A percentile compares a stretch with the other conserved stretches of the same genome.
Conservation (phyloP, 2,329 filamentous ascomycete species). For the Escovopsis sp. region DNA sequence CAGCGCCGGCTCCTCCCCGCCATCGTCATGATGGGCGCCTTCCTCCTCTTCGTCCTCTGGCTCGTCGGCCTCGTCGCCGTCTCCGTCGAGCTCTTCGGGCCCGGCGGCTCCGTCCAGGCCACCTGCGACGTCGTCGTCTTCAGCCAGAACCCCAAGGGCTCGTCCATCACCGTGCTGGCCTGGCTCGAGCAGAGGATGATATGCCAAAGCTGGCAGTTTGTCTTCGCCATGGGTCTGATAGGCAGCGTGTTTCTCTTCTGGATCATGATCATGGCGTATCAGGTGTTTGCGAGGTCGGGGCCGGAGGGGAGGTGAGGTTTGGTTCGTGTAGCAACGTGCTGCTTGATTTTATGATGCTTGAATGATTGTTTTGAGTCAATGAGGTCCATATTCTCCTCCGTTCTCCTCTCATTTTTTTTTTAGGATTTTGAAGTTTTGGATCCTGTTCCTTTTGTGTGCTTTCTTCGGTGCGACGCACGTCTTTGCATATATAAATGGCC, state of each 20-base stretch:
- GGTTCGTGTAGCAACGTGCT: too few species aligned
- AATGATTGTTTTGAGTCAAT: too few species aligned
- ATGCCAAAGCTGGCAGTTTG: constrained; percentile 50
- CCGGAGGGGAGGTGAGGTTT: background rate
- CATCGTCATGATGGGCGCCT: constrained; percentile 48
- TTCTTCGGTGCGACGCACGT: too few species aligned
- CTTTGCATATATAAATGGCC: too few species aligned
- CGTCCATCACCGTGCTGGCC: constrained; percentile 39
- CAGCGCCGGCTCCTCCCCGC: constrained; percentile 44
- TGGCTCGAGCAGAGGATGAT: constrained; percentile 50
- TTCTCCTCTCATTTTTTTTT: too few species aligned
- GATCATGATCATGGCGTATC: constrained; percentile 54
- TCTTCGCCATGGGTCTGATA: constrained; percentile 46
- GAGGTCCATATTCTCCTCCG: too few species aligned
- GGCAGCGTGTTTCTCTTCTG: constrained; percentile 47
- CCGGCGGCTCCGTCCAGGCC: constrained; percentile 38
- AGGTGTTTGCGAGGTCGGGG: constrained; percentile 38
- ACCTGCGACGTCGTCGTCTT: constrained; percentile 46
- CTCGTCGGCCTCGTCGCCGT: constrained; percentile 48
- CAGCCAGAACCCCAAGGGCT: constrained; percentile 31
- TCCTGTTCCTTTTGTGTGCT: too few species aligned
- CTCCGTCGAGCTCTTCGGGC: constrained; percentile 48
- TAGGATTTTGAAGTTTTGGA: too few species aligned
- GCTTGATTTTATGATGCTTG: too few species aligned
- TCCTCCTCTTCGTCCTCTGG: constrained; percentile 54